phyloP scores from a whole-genome alignment of 257 asterid genomes.

The Plectranthus barbatus region DNA sequence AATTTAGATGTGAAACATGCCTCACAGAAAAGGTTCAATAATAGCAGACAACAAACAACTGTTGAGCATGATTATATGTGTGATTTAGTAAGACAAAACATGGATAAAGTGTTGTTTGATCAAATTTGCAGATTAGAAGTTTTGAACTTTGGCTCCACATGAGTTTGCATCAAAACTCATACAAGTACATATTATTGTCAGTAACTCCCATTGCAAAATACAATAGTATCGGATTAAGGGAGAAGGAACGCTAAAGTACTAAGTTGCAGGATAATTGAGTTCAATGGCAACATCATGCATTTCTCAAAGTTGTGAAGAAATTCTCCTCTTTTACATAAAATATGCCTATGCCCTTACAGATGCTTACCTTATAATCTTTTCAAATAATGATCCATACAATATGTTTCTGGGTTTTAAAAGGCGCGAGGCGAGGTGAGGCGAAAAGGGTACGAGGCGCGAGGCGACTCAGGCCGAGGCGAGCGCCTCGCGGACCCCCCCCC shows the following conservation, averaged over 20 bases:
- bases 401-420: no score
- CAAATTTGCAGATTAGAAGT: neutral
- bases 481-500: no score
- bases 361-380: neutral
- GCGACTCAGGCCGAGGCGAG: no score
- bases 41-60: neutral
- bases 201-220: neutral
- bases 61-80: neutral
- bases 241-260: neutral
- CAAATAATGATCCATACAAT: neutral
- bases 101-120: neutral
- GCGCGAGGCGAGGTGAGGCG: no score
- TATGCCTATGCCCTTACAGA: neutral
- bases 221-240: neutral
- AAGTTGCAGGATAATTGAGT: neutral
- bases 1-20: neutral
- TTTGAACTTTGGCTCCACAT: neutral
- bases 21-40: neutral
- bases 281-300: neutral
- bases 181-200: neutral
- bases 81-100: neutral
- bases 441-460: no score
- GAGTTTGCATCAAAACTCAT: neutral
- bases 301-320: neutral
- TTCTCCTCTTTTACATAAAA: neutral